Evolutionary conservation across 2,329 filamentous ascomycete species (phyloP).

Genomic region (Pseudodiploospora longispora): DNA sequence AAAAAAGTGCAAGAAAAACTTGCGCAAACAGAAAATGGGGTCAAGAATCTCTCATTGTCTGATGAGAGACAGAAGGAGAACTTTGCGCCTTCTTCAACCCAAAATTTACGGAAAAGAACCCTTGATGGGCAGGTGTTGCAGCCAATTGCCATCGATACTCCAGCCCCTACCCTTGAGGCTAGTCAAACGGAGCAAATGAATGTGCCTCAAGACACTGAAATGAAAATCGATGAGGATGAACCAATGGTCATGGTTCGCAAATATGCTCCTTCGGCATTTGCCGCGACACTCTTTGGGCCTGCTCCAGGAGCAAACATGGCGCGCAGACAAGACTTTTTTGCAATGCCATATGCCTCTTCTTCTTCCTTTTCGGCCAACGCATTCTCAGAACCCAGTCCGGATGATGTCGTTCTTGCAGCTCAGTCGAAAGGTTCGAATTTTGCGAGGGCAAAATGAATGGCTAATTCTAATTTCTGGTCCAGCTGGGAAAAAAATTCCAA

Average conservation of each 20-base stretch:
- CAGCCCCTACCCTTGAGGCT: too few species aligned
- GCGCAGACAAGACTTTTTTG: conserved; percentile 25
- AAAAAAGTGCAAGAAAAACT: conserved; percentile 32
- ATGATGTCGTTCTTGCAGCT: conserved; percentile 79
- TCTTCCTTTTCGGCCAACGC: conserved; percentile 46
- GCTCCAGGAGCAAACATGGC: conserved; percentile 20
- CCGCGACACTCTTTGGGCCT: conserved; percentile 43
- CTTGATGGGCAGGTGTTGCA: too few species aligned
- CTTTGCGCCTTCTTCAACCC: not conserved
- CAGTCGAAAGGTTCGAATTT: conserved; percentile 79
- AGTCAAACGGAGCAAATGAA: too few species aligned
- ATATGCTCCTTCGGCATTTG: conserved; percentile 47
- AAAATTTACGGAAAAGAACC: too few species aligned
- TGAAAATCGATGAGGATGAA: conserved; percentile 2
- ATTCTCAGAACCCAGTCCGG: conserved; percentile 82
- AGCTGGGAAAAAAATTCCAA: conserved; percentile 46
- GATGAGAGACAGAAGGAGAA: conserved; percentile 23
- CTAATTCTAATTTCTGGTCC: conserved; percentile 43
- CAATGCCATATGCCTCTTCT: conserved; percentile 43
- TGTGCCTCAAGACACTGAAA: too few species aligned
- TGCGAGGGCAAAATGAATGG: conserved; percentile 40
- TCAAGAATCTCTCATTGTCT: conserved; percentile 24
- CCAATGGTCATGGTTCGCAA: conserved; percentile 12
- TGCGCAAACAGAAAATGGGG: conserved; percentile 17
- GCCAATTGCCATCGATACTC: too few species aligned